Evolutionary conservation across 768 basidiomycete species (phyloP), one percentile per base, ranked within the genome.

Genomic region (Suillus cothurnatus): DNA sequence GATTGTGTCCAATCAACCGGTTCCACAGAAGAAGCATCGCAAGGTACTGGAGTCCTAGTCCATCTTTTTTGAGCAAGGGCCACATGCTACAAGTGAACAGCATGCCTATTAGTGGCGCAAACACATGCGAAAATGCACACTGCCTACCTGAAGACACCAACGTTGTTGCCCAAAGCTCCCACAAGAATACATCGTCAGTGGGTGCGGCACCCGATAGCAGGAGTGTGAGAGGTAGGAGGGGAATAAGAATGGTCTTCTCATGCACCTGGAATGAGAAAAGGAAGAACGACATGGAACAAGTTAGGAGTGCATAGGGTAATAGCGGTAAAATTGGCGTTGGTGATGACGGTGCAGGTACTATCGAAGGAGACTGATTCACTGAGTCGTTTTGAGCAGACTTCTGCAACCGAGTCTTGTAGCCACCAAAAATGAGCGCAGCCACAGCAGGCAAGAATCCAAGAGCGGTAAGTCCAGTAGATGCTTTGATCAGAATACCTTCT

Each of bases 251-350:
- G 4, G 91, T 90, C 81, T 97, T 98, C 76, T 98, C 96, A 76
- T 97, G 96, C 45, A 96, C 95, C 72, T 97, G 95, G 77, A 97
- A 97, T 7, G 95, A 95, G 80, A 97, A 96, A 38, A 98, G 81
- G 80, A 97, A 98, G 84, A 98, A 97, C 11, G 95, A 91, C 82
- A 98, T 85, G 0, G 93, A 91, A 1, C 87, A 89, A 8, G 87
- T 88, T 66, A 95, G 84, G 32, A 97, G 81, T 3, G 92, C 88
- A 68, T 93, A 91, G 0, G 91, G 92, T 4, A 98, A 82, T 2
- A 99, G 80, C 0, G 87, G 82, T 28, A 91, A 77, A 32, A 91
- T 82, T 6, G 86, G 85, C 0, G 86, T 80, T 11, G 82, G 81
- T 34, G 73, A 68, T 34, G 68, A 62, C 12, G 23, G 32, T 28